A percentile compares a stretch with the other conserved stretches of the same genome.
Conservation (phyloP, 352 stramenopile genomes). For the Elongisporangium undulatum region DNA sequence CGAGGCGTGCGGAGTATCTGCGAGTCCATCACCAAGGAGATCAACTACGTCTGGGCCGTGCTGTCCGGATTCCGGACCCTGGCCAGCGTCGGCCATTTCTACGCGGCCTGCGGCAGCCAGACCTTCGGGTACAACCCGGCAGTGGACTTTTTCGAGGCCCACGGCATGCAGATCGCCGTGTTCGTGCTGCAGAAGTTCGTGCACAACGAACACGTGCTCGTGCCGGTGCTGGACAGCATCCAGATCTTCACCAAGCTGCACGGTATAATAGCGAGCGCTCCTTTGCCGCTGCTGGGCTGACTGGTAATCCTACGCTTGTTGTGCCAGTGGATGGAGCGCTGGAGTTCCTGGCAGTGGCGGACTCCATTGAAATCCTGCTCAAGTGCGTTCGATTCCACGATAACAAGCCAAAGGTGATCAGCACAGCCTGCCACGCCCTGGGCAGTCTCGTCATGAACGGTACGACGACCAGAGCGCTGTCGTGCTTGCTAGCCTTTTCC, state of each 20-base stretch:
- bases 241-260: slow-evolving; percentile 72
- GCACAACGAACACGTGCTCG: slow-evolving; percentile 60
- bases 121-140: slow-evolving; percentile 68
- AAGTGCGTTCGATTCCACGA: slow-evolving; percentile 74
- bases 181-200: slow-evolving; percentile 74
- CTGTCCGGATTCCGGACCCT: slow-evolving; percentile 67
- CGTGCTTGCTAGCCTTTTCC: slow-evolving; percentile 1
- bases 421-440: slow-evolving; percentile 48
- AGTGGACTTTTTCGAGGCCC: slow-evolving; percentile 53
- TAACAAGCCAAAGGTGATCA: slow-evolving; percentile 72
- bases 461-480: slow-evolving; percentile 5
- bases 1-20: slow-evolving; percentile 63
- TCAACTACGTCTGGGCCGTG: slow-evolving; percentile 73
- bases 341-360: slow-evolving; percentile 55
- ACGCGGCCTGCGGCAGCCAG: slow-evolving; percentile 63
- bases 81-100: slow-evolving; percentile 64
- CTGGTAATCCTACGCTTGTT: background rate
- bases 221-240: slow-evolving; percentile 62
- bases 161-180: slow-evolving; percentile 62
- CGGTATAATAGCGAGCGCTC: slow-evolving; percentile 17
- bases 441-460: slow-evolving; percentile 74
- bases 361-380: slow-evolving; percentile 58
- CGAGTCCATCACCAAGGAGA: slow-evolving; percentile 67
- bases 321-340: slow-evolving; percentile 49
- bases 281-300: background rate